These are phyloP conservation scores for Rugonectria rugulosa DNA, from an alignment of 2,329 filamentous ascomycete species.

Conservation along the genomic window DNA sequence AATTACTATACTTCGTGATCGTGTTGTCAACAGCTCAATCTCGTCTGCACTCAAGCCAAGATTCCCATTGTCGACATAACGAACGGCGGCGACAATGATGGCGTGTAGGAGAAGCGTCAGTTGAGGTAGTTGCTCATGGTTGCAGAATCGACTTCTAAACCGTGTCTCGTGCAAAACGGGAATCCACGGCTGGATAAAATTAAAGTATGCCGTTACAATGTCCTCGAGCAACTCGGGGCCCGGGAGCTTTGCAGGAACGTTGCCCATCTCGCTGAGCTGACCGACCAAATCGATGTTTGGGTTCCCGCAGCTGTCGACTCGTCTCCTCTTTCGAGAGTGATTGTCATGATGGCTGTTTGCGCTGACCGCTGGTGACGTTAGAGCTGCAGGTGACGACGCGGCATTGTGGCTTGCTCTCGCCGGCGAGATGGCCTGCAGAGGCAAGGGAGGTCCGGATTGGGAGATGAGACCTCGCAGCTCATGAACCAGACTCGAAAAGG, in stretches of 20 bases:
- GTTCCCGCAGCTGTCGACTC: conserved; percentile 17
- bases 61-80: conserved; percentile 36
- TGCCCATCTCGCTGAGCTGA: not conserved
- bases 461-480: conserved; percentile 26
- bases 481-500: conserved; percentile 28
- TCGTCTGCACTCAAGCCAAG: conserved; percentile 1
- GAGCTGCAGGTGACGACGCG: not conserved
- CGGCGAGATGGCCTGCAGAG: not conserved
- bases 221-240: conserved; percentile 26
- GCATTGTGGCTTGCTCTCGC: not conserved
- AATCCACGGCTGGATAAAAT: conserved; percentile 49
- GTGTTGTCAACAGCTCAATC: conserved; percentile 26
- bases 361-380: not conserved
- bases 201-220: conserved; percentile 45
- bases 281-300: conserved; percentile 35
- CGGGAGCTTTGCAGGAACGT: not conserved
- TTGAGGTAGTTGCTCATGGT: conserved; percentile 30
- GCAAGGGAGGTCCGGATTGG: not conserved
- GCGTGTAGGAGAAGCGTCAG: conserved; percentile 45
- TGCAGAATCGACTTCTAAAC: conserved; percentile 35
- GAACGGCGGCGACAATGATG: conserved; percentile 40
- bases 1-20: not conserved
- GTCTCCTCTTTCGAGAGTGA: not conserved
- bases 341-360: not conserved
- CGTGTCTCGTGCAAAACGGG: conserved; percentile 46